phyloP scores from a whole-genome alignment of 768 basidiomycete species.

The Cystobasidium tubakii region DNA sequence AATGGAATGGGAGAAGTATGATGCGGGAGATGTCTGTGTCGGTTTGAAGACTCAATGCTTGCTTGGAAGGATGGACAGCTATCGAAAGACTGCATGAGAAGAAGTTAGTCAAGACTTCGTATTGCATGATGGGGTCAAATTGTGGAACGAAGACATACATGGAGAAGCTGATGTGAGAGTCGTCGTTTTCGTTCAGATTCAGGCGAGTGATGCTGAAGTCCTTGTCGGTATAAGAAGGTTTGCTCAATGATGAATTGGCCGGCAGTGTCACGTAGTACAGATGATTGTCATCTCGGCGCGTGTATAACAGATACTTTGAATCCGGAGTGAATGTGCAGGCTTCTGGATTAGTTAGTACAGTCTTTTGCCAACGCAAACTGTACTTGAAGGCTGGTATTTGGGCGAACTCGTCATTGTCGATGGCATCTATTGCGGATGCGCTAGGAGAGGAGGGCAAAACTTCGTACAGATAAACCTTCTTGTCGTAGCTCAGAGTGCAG shows the following conservation, averaged over 20 bases:
- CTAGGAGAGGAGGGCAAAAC: constrained; percentile 3
- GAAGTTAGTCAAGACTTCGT: too few species aligned
- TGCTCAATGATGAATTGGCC: neutral
- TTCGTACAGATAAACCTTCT: constrained; percentile 43
- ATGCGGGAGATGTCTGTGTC: constrained; percentile 41
- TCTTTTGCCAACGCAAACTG: constrained; percentile 31
- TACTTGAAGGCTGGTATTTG: constrained; percentile 25
- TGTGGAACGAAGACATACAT: constrained; percentile 39
- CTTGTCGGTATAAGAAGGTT: neutral
- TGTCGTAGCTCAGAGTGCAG: constrained; percentile 45
- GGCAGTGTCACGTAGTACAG: constrained; percentile 45
- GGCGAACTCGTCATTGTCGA: constrained; percentile 41
- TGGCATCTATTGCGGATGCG: constrained; percentile 19
- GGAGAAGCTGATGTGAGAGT: constrained; percentile 44
- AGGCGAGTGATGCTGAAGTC: constrained; percentile 21
- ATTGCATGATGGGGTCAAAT: too few species aligned
- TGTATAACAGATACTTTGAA: constrained; percentile 35
- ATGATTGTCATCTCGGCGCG: constrained; percentile 45
- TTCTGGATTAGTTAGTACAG: constrained; percentile 44
- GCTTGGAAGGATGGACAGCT: constrained; percentile 39
- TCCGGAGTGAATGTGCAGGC: constrained; percentile 43
- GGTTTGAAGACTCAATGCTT: constrained; percentile 44
- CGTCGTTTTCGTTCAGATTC: constrained; percentile 46
- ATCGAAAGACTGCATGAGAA: constrained; percentile 35
- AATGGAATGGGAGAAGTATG: constrained; percentile 47